Percentiles rank a stretch among this genome's conserved stretches.
phyloP scores from a whole-genome alignment of 208 protist genomes.

The Angomonas ambiguus region DNA sequence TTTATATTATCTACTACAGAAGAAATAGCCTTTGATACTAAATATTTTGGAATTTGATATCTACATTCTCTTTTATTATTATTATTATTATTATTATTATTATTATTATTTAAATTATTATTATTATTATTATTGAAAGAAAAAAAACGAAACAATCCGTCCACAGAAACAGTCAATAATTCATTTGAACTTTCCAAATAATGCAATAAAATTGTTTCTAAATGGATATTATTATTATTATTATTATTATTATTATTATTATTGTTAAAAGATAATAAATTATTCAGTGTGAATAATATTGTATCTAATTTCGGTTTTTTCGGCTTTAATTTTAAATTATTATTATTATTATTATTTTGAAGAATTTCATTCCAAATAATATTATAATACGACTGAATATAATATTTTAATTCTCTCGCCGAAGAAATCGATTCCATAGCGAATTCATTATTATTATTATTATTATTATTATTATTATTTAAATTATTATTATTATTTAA shows the following conservation, averaged over 20 bases:
- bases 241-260: slow-evolving; percentile 4
- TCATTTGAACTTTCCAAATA: not conserved
- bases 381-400: not conserved
- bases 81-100: not conserved
- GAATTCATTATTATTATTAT: not conserved
- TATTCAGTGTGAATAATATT: not conserved
- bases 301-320: not conserved
- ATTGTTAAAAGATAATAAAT: not conserved
- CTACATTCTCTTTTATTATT: not conserved
- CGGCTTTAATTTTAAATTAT: not conserved
- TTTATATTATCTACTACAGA: not conserved
- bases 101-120: slow-evolving; percentile 4
- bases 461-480: not conserved
- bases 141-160: not conserved
- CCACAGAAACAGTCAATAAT: not conserved
- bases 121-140: not conserved
- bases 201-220: not conserved
- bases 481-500: not conserved
- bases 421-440: not conserved
- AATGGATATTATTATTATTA: slow-evolving; percentile 1
- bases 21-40: not conserved
- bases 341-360: not conserved
- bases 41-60: slow-evolving; percentile 3
- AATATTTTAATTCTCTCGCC: not conserved
- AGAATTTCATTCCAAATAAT: not conserved